Evolutionary conservation across 2,329 filamentous ascomycete species (phyloP).

Genomic region (Decorospora gaudefroyi): DNA sequence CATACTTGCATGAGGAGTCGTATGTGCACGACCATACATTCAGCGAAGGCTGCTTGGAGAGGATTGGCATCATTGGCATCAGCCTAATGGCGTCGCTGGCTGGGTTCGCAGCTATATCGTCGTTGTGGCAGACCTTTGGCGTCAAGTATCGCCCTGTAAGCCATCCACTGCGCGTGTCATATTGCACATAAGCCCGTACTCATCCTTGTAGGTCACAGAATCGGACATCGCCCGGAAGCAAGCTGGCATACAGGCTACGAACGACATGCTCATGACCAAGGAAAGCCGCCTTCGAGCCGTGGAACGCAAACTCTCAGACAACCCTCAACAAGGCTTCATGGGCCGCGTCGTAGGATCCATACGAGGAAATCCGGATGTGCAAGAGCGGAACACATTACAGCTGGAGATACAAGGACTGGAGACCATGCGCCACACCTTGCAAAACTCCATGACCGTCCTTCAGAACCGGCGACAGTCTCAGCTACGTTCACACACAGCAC

Average conservation of each 20-base stretch:
- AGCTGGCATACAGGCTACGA: conserved; percentile 75
- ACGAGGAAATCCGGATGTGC: conserved; percentile 62
- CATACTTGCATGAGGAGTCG: conserved; percentile 55
- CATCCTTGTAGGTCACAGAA: conserved; percentile 61
- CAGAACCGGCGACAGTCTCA: conserved; percentile 66
- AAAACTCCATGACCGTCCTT: conserved; percentile 66
- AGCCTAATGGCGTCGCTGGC: conserved; percentile 85
- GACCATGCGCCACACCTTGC: conserved; percentile 74
- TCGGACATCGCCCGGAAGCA: conserved; percentile 76
- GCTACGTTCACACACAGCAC: conserved; percentile 66
- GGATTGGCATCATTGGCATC: conserved; percentile 84
- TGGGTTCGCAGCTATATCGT: conserved; percentile 85
- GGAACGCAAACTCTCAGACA: conserved; percentile 64
- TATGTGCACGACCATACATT: conserved; percentile 53
- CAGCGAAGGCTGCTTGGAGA: conserved; percentile 61
- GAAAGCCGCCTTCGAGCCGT: conserved; percentile 71
- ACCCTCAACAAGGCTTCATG: conserved; percentile 63
- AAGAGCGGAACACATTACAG: conserved; percentile 61
- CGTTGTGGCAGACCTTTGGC: conserved; percentile 81
- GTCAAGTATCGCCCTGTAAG: conserved; percentile 62
- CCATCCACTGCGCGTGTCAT: too few relatives aligned
- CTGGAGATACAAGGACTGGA: conserved; percentile 80
- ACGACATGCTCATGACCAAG: conserved; percentile 78
- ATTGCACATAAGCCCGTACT: too few relatives aligned
- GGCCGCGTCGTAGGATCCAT: conserved; percentile 74